Conservation (phyloP, 1,284 basidiomycete genomes). For the Thelephora terrestris region DNA sequence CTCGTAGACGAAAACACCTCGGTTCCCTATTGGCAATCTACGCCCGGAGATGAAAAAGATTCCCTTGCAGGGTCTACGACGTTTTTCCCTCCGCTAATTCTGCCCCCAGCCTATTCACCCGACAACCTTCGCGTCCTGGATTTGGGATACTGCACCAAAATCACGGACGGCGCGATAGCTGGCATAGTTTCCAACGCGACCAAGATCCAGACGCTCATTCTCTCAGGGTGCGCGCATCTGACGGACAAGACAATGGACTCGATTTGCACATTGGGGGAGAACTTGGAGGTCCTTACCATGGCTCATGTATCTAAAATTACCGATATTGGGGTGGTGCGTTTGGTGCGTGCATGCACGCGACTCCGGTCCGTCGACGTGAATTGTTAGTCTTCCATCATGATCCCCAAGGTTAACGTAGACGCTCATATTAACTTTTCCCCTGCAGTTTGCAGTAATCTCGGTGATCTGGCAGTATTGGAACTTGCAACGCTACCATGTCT, state of each 20-base stretch:
- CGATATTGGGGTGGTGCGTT: slow-evolving; percentile 63
- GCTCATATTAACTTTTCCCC: slow-evolving; percentile 2
- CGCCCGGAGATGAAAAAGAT: slow-evolving; percentile 20
- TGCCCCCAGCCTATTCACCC: slow-evolving; percentile 40
- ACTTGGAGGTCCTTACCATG: slow-evolving; percentile 75
- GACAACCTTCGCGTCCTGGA: slow-evolving; percentile 71
- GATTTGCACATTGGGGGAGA: slow-evolving; percentile 64
- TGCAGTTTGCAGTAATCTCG: slow-evolving; percentile 70
- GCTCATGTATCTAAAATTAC: slow-evolving; percentile 77
- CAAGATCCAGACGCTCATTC: slow-evolving; percentile 65
- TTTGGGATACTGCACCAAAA: slow-evolving; percentile 57
- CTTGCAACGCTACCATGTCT: slow-evolving; percentile 67
- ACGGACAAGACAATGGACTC: slow-evolving; percentile 67
- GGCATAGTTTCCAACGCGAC: slow-evolving; percentile 77
- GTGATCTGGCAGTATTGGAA: slow-evolving; percentile 80
- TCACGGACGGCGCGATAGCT: slow-evolving; percentile 74
- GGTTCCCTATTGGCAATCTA: slow-evolving; percentile 15
- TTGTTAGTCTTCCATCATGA: slow-evolving; percentile 43
- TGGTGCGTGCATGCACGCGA: slow-evolving; percentile 66
- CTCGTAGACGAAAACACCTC: background rate
- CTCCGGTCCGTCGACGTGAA: slow-evolving; percentile 81
- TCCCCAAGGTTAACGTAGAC: background rate
- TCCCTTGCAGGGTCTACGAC: slow-evolving; percentile 19
- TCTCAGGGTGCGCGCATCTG: slow-evolving; percentile 76
- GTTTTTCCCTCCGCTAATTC: slow-evolving; percentile 38